Evolutionary conservation across 768 basidiomycete genomes (phyloP).

Genomic region (Gymnopilus junonius): DNA sequence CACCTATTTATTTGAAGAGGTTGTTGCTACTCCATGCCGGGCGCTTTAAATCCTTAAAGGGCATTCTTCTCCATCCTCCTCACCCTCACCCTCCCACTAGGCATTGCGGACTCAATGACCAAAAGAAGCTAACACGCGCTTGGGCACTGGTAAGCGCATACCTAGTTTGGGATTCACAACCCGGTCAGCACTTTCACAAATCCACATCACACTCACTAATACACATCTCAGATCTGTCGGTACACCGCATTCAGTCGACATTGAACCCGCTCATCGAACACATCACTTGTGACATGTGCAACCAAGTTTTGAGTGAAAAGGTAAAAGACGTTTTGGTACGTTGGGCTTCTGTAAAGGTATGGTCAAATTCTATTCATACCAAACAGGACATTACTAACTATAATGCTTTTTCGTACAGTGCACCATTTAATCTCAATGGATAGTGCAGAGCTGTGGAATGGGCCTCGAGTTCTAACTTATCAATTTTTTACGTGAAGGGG

Average conservation of each 20-base stretch:
- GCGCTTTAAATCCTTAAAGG: slow-evolving; percentile 39
- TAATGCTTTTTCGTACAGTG: slow-evolving; percentile 13
- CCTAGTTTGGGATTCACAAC: slow-evolving; percentile 32
- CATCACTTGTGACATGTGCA: slow-evolving; percentile 50
- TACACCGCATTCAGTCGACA: slow-evolving; percentile 48
- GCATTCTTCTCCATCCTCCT: slow-evolving; percentile 27
- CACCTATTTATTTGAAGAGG: slow-evolving; percentile 42
- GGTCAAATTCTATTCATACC: slow-evolving; percentile 8
- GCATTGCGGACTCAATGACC: slow-evolving; percentile 26
- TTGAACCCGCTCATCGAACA: slow-evolving; percentile 53
- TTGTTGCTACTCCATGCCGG: slow-evolving; percentile 41
- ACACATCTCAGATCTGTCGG: slow-evolving; percentile 54
- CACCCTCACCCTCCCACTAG: slow-evolving; percentile 24
- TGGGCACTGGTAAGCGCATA: slow-evolving; percentile 33
- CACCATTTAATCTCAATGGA: too few species aligned
- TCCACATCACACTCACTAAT: too few species aligned
- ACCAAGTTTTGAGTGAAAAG: slow-evolving; percentile 44
- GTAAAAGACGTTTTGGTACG: slow-evolving; percentile 50
- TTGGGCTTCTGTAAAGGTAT: slow-evolving; percentile 65
- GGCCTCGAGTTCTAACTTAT: too few species aligned
- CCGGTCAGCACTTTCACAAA: slow-evolving; percentile 20
- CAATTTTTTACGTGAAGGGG: too few species aligned
- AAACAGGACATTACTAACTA: too few species aligned
- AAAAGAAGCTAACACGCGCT: slow-evolving; percentile 29
- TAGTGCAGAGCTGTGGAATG: too few species aligned